These are phyloP conservation scores for Taiozyma sp. DNA, from an alignment of 1,139 yeast genomes.

Conservation along the genomic window DNA sequence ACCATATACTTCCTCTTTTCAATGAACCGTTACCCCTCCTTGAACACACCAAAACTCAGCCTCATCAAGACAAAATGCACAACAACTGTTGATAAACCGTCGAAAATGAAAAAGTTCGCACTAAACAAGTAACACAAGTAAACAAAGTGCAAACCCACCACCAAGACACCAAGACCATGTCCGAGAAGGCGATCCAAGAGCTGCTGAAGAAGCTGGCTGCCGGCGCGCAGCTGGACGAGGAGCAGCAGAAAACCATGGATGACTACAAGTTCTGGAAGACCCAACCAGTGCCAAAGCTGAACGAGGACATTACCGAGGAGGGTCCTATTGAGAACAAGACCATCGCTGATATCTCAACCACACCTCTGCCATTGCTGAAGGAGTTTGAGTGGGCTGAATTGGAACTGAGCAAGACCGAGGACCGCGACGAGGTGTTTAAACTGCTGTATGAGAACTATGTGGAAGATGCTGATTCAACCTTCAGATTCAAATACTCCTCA, in stretches of 20 bases:
- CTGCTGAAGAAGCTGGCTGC: slow-evolving; percentile 36
- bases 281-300: slow-evolving; percentile 85
- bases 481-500: slow-evolving; percentile 84
- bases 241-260: slow-evolving; percentile 70
- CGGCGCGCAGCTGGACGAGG: slow-evolving; percentile 50
- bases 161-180: neutral
- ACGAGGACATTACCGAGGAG: slow-evolving; percentile 60
- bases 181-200: slow-evolving; percentile 31
- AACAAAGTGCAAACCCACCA: neutral
- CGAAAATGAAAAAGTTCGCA: neutral
- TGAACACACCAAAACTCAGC: too few species aligned
- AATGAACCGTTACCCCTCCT: too few species aligned
- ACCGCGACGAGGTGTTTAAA: slow-evolving; percentile 71
- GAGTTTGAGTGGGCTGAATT: slow-evolving; percentile 90
- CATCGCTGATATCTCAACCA: slow-evolving; percentile 64
- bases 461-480: slow-evolving; percentile 89
- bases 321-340: slow-evolving; percentile 83
- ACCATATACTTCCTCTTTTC: too few species aligned
- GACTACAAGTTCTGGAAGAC: slow-evolving; percentile 98
- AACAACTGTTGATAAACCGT: neutral
- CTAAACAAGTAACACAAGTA: too few species aligned
- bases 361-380: slow-evolving; percentile 67
- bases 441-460: slow-evolving; percentile 87
- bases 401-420: slow-evolving; percentile 54
- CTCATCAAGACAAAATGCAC: too few species aligned